A percentile compares a stretch with the other conserved stretches of the same genome.
These are phyloP conservation scores for Plicaturopsis crispa DNA, from an alignment of 768 basidiomycete species.

Conservation along the genomic window DNA sequence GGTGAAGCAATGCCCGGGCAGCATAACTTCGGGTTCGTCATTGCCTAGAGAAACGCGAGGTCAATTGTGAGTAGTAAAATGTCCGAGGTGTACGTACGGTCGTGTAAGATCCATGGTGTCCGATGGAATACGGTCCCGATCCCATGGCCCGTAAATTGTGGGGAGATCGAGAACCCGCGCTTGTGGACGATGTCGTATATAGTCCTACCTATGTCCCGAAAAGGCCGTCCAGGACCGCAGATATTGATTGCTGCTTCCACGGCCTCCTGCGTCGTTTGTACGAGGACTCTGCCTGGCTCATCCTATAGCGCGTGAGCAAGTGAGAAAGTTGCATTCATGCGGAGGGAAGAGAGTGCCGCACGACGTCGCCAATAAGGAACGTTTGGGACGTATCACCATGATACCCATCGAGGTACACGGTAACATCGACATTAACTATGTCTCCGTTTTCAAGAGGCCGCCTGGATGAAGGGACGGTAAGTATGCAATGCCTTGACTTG, in stretches of 20 bases:
- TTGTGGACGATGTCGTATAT: slow-evolving; percentile 47
- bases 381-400: slow-evolving; percentile 89
- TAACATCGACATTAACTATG: slow-evolving; percentile 85
- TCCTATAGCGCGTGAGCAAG: slow-evolving; percentile 40
- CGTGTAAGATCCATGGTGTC: slow-evolving; percentile 78
- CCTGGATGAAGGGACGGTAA: slow-evolving; percentile 32
- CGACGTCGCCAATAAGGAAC: slow-evolving; percentile 75
- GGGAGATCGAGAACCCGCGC: slow-evolving; percentile 52
- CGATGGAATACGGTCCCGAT: slow-evolving; percentile 79
- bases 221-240: slow-evolving; percentile 68
- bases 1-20: slow-evolving; percentile 84
- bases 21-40: slow-evolving; percentile 76
- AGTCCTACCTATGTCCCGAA: slow-evolving; percentile 61
- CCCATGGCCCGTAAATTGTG: slow-evolving; percentile 79
- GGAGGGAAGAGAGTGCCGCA: slow-evolving; percentile 21
- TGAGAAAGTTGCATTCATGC: neutral
- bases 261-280: slow-evolving; percentile 54
- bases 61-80: neutral
- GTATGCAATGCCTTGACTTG: neutral
- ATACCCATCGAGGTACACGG: slow-evolving; percentile 74
- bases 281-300: slow-evolving; percentile 55
- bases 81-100: slow-evolving; percentile 35
- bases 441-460: slow-evolving; percentile 78
- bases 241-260: slow-evolving; percentile 61
- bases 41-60: slow-evolving; percentile 45